These are phyloP conservation scores for Coemansia sp. DNA, from an alignment of 192 early-diverging fungal species.

Conservation along the genomic window DNA sequence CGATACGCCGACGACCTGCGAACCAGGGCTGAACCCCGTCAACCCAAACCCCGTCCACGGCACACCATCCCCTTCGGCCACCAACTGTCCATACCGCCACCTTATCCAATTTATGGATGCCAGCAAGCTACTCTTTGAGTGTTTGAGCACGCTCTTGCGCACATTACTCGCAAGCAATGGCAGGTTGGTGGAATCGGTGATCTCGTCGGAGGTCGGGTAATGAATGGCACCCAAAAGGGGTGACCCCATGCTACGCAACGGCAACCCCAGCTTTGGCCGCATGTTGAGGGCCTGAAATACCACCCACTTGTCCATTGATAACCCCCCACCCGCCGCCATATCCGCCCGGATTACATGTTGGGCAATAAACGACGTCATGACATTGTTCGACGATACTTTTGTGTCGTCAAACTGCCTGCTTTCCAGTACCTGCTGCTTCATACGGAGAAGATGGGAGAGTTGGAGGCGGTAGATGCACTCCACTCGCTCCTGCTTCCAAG, in stretches of 20 bases:
- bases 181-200: background rate
- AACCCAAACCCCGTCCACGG: background rate
- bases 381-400: constrained; percentile 30
- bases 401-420: constrained; percentile 17
- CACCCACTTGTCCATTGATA: constrained; percentile 13
- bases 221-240: constrained; percentile 17
- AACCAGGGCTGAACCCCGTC: background rate
- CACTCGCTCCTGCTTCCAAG: background rate
- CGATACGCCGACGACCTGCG: background rate
- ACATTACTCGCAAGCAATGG: background rate
- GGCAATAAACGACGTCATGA: constrained; percentile 10
- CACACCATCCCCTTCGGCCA: background rate
- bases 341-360: too few species aligned
- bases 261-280: constrained; percentile 14
- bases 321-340: constrained; percentile 15
- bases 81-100: background rate
- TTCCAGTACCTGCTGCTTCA: constrained; percentile 3
- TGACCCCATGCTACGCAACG: constrained; percentile 12
- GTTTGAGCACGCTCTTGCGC: background rate
- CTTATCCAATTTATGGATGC: background rate
- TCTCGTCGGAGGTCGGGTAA: background rate
- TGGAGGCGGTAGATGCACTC: constrained; percentile 13
- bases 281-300: constrained; percentile 29
- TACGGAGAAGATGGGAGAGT: background rate
- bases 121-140: background rate